Base-by-base conservation (phyloP, 306 rosid species). In the Argentina anserina region DNA sequence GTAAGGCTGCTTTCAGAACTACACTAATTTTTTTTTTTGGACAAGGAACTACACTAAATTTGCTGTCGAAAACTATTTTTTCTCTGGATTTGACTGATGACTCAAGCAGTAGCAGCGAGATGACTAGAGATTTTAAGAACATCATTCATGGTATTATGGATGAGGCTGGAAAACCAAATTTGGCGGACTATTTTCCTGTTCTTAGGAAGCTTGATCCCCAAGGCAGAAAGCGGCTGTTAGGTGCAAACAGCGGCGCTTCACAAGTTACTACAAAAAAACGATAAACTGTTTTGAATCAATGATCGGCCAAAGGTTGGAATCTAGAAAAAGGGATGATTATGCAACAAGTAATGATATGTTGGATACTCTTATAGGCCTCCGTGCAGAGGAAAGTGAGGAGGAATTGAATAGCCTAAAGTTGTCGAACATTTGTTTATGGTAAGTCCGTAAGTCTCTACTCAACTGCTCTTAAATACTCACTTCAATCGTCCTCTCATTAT, bases 41-140 rank as follows among this genome's bases (percentile, higher is more conserved):
- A n/a, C n/a, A n/a, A n/a, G n/a, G n/a, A 6, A 78, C 81, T 1
- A 4, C n/a, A 7, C 47, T 81, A 4, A 72, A 78, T 58, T 21
- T 79, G 14, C 33, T 84, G 8, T 78, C 81, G 1, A 58, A 56
- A 56, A 71, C 79, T 5, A 33, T 78, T 25, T 75, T 72, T 34
- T 81, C 80, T 0, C 8, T 56, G 26, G 83, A 84, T 37, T 47
- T 81, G 6, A 83, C 55, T 0, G 73, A 75, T 31, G 21, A 15
- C 21, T 29, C 23, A 7, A 58, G 64, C 2, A 14, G 56, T 0
- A 25, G 15, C 14, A 78, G 69, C 14, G 67, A 67, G 26, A 41
- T 53, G 33, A 21, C 75, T 8, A 58, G 23, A 58, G 77, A 71
- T 66, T 78, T 84, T 12, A 69, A 39, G 68, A 29, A 64, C 47